Evolutionary conservation across 2,329 filamentous ascomycete species (phyloP), one percentile per base, ranked within the genome.

Genomic region (Purpureocillium lavendulum): DNA sequence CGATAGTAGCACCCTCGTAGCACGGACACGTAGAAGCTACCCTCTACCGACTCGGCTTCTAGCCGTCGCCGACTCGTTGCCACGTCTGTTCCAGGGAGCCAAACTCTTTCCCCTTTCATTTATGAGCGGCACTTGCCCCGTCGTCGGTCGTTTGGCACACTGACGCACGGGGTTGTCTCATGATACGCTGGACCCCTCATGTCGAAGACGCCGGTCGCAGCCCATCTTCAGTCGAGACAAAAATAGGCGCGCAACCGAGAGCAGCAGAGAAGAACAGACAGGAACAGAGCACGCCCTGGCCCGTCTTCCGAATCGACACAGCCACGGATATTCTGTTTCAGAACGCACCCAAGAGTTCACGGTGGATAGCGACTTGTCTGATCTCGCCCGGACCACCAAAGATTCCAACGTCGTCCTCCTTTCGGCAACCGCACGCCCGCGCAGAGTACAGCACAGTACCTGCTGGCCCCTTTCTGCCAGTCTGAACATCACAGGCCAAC

Each of bases 81-180:
- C 30, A 29, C 33, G 32, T 35, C 37, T 15, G 32, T 7, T 11
- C 16, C 41, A 30, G 37, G 16, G 30, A 39, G 16, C 26, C 24
- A 18, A 30, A 35, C 38, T 35, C 39, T 37, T 34, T 41, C 35
- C 43, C 43, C 35, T 35, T 41, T 43, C 36, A 43, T 43, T 39
- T 40, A 30, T 29, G 29, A 39, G 11, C 11, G 26, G 18, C 24
- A 12, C 12, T 33, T 36, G 35, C 26, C 35, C 10, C 32, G 30
- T 32, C 18, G 12, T 41, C 18, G 33, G 40, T 36, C 35, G 43
- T 38, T 47, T 38, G 34, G 36, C 31, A 41, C 41, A 34, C 40
- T 43, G 47, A 48, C 43, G 43, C 44, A 47, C 36, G 29, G 30
- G 49, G 34, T 39, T 41, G 40, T 40, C 46, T 45, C 40, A 45